phyloP scores from a whole-genome alignment of 2,329 filamentous ascomycete genomes.

The Grosmannia serpens region DNA sequence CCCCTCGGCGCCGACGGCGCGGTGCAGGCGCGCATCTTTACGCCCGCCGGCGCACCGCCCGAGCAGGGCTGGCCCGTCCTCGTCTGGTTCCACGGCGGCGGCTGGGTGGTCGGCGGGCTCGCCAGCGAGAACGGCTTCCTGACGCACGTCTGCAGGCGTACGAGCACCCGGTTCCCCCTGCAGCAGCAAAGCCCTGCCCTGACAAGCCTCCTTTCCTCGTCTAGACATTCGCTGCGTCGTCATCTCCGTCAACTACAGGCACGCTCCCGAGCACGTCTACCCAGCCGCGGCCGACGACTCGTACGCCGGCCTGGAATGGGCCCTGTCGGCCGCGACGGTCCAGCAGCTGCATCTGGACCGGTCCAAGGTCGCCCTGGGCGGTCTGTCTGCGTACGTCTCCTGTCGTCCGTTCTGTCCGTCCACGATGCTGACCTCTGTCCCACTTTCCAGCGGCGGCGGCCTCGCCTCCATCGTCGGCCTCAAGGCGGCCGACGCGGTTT shows the following conservation, averaged over 20 bases:
- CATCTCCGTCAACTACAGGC: slow-evolving; percentile 18
- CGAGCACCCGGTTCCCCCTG: not conserved
- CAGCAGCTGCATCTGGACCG: slow-evolving; percentile 24
- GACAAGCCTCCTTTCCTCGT: too few relatives aligned
- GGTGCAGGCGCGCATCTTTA: slow-evolving; percentile 20
- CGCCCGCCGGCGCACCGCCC: slow-evolving; percentile 15
- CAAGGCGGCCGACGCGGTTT: not conserved
- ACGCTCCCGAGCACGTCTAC: slow-evolving; percentile 45
- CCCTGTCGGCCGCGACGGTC: not conserved
- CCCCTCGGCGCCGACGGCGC: slow-evolving; percentile 19
- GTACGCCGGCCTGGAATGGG: slow-evolving; percentile 35
- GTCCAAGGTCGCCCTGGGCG: slow-evolving; percentile 14
- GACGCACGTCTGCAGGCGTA: slow-evolving; percentile 18
- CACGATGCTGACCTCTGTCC: slow-evolving; percentile 8
- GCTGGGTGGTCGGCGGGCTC: slow-evolving; percentile 25
- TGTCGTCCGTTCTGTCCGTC: not conserved
- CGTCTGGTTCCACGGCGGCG: slow-evolving; percentile 29
- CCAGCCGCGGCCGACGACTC: slow-evolving; percentile 45
- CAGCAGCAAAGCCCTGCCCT: too few relatives aligned
- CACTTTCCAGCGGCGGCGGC: slow-evolving; percentile 1
- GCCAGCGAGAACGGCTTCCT: slow-evolving; percentile 23
- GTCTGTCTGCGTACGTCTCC: slow-evolving; percentile 17
- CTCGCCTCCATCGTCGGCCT: not conserved
- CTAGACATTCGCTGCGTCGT: slow-evolving; percentile 2
- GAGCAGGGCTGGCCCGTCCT: slow-evolving; percentile 22